Evolutionary conservation across 2,329 filamentous ascomycete genomes (phyloP), one percentile per base, ranked within the genome.

Genomic region (Monilinia vaccinii-corymbosi): DNA sequence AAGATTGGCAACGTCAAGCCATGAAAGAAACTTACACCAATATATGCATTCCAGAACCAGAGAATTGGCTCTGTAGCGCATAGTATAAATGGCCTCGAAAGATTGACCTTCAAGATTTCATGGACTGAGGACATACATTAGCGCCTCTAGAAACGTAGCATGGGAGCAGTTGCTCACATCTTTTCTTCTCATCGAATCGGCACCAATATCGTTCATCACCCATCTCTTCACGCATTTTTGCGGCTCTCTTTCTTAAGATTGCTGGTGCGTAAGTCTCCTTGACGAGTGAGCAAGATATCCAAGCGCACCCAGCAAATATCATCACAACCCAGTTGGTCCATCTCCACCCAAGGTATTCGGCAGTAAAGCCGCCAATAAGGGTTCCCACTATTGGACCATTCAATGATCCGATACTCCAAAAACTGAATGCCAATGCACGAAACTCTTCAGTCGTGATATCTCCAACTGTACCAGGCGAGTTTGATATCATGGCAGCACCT

Each of bases 241-340:
- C 81, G 0, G 85, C 88, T 68, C 87, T 88, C 49, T 78, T 77
- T 67, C 87, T 82, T 34, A 94, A 75, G 28, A 94, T 79, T 0
- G 79, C 79, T 1, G 89, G 90, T 0, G 84, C 81, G 67, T 95
- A 95, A 0, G 89, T 93, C 74, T 96, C 91, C 63, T 81, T 81
- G 51, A 88, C 77, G 1, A 81, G 76, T 2, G 78, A 70, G 66
- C 90, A 80, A 64, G 86, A 74, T 23, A 80, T 63, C 60, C 85
- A 81, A 0, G 83, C 83, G 0, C 80, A 77, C 0, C 82, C 89
- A 0, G 82, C 81, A 11, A 90, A 78, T 56, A 95, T 92, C 68
- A 93, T 74, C 10, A 86, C 81, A 23, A 94, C 79, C 88, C 89
- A 96, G 69, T 89, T 88, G 42, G 86, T 87, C 90, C 91, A 96